A percentile compares a stretch with the other conserved stretches of the same genome.
Evolutionary conservation across 2,329 filamentous ascomycete species (phyloP).

Genomic region (Pyricularia grisea): DNA sequence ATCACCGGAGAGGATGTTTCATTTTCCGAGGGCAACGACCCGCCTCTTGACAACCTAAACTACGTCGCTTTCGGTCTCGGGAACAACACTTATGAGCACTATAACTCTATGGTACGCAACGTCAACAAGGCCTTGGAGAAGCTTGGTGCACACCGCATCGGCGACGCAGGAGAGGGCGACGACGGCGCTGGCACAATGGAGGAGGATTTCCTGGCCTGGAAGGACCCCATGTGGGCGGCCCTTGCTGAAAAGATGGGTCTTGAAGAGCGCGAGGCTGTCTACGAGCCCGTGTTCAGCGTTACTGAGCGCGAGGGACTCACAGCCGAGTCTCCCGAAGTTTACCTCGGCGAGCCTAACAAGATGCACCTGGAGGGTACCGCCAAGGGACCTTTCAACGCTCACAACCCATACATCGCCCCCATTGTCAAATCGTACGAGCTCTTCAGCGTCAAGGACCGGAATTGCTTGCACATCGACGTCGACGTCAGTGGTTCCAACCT

Average conservation of each 20-base stretch:
- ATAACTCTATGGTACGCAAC: constrained; percentile 96
- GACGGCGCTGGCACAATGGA: constrained; percentile 99
- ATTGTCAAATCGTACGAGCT: constrained; percentile 86
- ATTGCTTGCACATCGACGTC: constrained; percentile 95
- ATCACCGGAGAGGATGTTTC: constrained; percentile 70
- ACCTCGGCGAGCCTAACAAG: constrained; percentile 92
- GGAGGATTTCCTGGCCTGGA: constrained; percentile 98
- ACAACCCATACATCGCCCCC: constrained; percentile 94
- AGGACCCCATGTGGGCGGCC: constrained; percentile 96
- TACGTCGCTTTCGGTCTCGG: constrained; percentile 94
- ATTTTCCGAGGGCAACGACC: constrained; percentile 68
- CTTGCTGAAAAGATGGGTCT: constrained; percentile 75
- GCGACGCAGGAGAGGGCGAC: constrained; percentile 86
- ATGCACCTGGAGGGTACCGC: constrained; percentile 79
- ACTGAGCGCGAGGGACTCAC: constrained; percentile 66
- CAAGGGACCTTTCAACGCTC: constrained; percentile 88
- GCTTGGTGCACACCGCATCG: constrained; percentile 76
- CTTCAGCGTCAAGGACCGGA: constrained; percentile 81
- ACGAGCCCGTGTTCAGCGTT: constrained; percentile 86
- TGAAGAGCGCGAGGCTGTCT: constrained; percentile 91
- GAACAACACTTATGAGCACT: constrained; percentile 99
- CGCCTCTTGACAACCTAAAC: constrained; percentile 72
- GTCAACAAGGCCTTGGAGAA: constrained; percentile 74
- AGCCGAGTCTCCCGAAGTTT: constrained; percentile 70
- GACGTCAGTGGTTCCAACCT: constrained; percentile 85